Base-by-base conservation (phyloP, 176 grass and related monocot genomes). In the Lolium perenne region DNA sequence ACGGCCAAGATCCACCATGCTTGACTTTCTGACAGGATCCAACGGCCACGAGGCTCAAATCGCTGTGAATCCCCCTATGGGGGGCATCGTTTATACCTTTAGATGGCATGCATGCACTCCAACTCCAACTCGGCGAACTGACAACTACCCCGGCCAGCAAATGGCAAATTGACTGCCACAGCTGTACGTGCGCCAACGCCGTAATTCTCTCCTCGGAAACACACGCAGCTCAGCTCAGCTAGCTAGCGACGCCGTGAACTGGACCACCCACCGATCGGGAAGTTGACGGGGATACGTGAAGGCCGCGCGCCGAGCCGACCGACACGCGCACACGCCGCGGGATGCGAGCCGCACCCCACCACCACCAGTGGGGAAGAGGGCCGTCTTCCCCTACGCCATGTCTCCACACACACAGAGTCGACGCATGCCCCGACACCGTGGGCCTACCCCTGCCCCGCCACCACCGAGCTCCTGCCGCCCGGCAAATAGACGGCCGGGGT, bases 251-350 rank as follows among this genome's bases (percentile, higher is more conserved):
- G 10, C 47, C 41, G 21, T 49, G 16, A 48, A 66, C 54, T 38
- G 83, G 70, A 70, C 60, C 78, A 77, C 83, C 38, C 41, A 22
- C 71, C 87, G 38, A 1, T 15, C 22, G 25, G 20, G 20, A 71
- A 22, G 77, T 6, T 56, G 77, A 56, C 38, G 29, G 17, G 51
- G 26, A n/a, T 38, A 56, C 74, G 17, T 57, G 48, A 59, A 59
- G 85, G 81, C 81, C 68, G n/a, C n/a, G n/a, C n/a, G 85, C 78
- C 54, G 61, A 35, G 66, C 83, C 88, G 84, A 64, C 81, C 80
- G 84, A 86, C 84, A 86, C 26, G n/a, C 70, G 13, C 84, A 13
- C 87, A 10, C 58, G 38, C 69, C 76, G 84, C 85, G 89, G 85
- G 85, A 80, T 61, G 85, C 80, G 89, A 80, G 76, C 83, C 76